Evolutionary conservation across 495 filamentous ascomycete species (phyloP).

Genomic region (Annulohypoxylon maeteangense): DNA sequence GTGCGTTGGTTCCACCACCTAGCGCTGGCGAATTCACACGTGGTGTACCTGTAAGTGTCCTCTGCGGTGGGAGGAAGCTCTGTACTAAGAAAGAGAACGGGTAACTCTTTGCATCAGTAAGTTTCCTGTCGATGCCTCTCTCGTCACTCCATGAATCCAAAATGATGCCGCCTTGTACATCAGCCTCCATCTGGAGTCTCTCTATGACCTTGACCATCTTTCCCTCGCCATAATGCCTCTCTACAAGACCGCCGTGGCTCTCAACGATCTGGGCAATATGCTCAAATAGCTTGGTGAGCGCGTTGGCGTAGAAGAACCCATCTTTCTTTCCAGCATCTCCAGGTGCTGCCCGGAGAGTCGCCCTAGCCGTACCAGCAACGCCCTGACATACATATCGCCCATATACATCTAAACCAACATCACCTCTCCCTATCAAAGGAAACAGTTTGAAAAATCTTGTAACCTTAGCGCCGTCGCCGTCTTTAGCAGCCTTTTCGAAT

Average conservation of each 20-base stretch:
- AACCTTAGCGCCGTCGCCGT: constrained; percentile 84
- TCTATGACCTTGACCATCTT: constrained; percentile 98
- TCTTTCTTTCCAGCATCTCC: constrained; percentile 65
- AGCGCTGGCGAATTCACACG: constrained; percentile 72
- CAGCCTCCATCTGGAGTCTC: constrained; percentile 89
- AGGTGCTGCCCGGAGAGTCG: constrained; percentile 74
- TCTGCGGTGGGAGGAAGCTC: constrained; percentile 82
- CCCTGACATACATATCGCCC: constrained; percentile 95
- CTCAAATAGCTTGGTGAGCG: constrained; percentile 91
- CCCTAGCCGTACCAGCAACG: constrained; percentile 82
- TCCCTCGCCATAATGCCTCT: constrained; percentile 89
- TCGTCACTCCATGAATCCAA: constrained; percentile 96
- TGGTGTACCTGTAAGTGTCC: constrained; percentile 61
- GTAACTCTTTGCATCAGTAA: constrained; percentile 96
- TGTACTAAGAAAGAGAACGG: constrained; percentile 97
- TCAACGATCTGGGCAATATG: constrained; percentile 97
- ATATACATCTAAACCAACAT: constrained; percentile 93
- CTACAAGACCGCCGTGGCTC: constrained; percentile 86
- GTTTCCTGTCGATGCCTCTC: constrained; percentile 78
- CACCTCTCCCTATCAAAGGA: constrained; percentile 88
- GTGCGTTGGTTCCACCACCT: constrained; percentile 59
- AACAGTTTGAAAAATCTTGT: constrained; percentile 99
- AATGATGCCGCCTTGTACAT: constrained; percentile 97
- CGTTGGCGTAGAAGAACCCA: constrained; percentile 91
- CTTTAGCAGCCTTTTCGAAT: constrained; percentile 90